phyloP scores from a whole-genome alignment of 768 basidiomycete species.

The Mycena sanguinolenta region DNA sequence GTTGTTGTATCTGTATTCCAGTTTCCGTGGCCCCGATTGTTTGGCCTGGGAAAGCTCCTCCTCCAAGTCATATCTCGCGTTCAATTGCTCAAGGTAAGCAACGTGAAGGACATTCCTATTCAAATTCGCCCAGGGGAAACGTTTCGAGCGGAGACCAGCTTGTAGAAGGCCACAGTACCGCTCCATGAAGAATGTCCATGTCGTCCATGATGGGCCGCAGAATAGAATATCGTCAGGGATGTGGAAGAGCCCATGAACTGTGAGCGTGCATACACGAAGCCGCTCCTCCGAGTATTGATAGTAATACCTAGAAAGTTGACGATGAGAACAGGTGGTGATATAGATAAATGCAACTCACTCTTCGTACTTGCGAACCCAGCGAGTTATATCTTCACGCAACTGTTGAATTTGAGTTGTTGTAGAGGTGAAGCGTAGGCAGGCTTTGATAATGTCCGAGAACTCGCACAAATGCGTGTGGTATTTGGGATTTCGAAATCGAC shows the following conservation, averaged over 20 bases:
- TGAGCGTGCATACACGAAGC: neutral
- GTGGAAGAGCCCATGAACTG: neutral
- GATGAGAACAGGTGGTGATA: neutral
- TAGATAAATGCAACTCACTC: neutral
- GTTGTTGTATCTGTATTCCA: neutral
- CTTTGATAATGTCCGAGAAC: neutral
- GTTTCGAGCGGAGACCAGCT: neutral
- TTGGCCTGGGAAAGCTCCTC: neutral
- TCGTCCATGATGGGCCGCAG: neutral
- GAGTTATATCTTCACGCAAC: neutral
- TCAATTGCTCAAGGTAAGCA: neutral
- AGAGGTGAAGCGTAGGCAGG: neutral
- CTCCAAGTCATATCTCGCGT: neutral
- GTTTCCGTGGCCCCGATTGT: neutral
- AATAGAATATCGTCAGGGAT: neutral
- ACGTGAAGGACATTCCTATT: neutral
- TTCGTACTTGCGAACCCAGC: neutral
- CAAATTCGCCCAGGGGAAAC: neutral
- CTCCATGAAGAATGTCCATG: too few relatives aligned
- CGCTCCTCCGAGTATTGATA: neutral
- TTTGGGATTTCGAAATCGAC: neutral
- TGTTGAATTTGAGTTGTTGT: neutral
- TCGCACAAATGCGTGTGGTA: neutral
- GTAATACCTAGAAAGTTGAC: neutral
- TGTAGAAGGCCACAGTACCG: neutral